These are phyloP conservation scores for Dentipellis fragilis DNA, from an alignment of 768 basidiomycete species.

Conservation along the genomic window DNA sequence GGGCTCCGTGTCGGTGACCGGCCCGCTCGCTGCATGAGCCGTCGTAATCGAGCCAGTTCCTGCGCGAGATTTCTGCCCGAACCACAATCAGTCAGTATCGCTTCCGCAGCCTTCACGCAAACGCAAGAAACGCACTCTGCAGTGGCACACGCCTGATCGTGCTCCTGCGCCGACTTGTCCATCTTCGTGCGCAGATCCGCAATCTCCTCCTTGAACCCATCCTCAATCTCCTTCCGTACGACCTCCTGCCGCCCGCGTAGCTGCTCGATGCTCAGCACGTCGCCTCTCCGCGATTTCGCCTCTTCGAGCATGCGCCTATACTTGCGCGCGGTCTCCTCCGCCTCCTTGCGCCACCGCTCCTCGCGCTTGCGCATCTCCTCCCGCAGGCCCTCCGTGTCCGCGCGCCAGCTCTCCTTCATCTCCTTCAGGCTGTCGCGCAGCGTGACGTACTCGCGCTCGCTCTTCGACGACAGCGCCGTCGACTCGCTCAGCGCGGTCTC, in stretches of 20 bases:
- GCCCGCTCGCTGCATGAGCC: constrained; percentile 58
- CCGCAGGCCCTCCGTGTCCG: constrained; percentile 58
- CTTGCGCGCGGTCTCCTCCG: constrained; percentile 59
- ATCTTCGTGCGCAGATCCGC: constrained; percentile 40
- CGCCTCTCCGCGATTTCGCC: constrained; percentile 40
- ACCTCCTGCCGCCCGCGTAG: constrained; percentile 40
- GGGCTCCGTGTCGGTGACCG: not conserved
- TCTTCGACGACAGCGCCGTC: constrained; percentile 67
- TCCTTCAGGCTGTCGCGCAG: constrained; percentile 68
- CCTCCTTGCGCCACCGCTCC: constrained; percentile 56
- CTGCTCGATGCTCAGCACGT: constrained; percentile 36
- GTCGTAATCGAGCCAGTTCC: constrained; percentile 59
- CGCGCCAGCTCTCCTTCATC: constrained; percentile 63
- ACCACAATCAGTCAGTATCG: not conserved
- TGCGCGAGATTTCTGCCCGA: constrained; percentile 40
- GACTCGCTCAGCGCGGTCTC: constrained; percentile 64
- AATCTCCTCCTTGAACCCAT: constrained; percentile 50
- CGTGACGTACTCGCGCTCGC: constrained; percentile 74
- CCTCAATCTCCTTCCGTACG: constrained; percentile 48
- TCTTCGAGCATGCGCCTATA: constrained; percentile 58
- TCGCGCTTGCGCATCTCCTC: constrained; percentile 72
- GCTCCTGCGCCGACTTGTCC: constrained; percentile 42
- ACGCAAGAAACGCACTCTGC: constrained; percentile 40
- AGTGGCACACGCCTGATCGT: constrained; percentile 46
- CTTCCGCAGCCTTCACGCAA: constrained; percentile 6